Base-by-base conservation (phyloP, 495 filamentous ascomycete genomes). In the Xylaria acuta region DNA sequence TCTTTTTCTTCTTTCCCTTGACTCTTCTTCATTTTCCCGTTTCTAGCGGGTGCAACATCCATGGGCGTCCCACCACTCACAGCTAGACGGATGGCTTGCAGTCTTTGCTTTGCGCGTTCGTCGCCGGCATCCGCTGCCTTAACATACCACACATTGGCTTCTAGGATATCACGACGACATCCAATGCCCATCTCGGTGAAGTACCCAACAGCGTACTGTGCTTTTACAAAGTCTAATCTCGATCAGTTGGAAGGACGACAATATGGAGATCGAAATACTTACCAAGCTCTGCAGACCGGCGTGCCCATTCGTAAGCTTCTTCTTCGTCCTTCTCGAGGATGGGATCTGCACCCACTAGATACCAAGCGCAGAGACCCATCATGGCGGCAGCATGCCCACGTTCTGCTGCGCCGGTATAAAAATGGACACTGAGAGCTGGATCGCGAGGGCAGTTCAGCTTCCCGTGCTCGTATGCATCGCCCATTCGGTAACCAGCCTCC, bases 341-440 rank as follows among this genome's bases (percentile, higher is more conserved):
- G 0, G 96, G 96, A 75, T 95, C 93, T 11, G 96, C 97, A 1
- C 96, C 96, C 11, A 98, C 92, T 81, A 99, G 91, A 80, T 98
- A 99, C 96, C 96, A 99, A 18, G 96, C 96, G 79, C 96, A 98
- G 30, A 99, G 87, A 22, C 94, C 94, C 94, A 99, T 97, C 95
- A 97, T 97, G n/a, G 94, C 96, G 53, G 92, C 86, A 0, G 94
- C 86, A 79, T 97, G 92, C 1, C 92, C 93, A 16, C 86, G 83
- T 74, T 97, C 93, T 14, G 96, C 96, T 12, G 96, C 96, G 5
- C 89, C 90, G 8, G 95, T 98, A 80, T 99, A 99, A 78, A 97
- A 98, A 79, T 99, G 96, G 25, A 99, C 94, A 75, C 94, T 97
- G 65, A 99, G 81, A 3, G 95, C 95, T 4, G 97, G 93, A 80